phyloP scores from a whole-genome alignment of 208 protist species.

The Eutreptiella sp. region DNA sequence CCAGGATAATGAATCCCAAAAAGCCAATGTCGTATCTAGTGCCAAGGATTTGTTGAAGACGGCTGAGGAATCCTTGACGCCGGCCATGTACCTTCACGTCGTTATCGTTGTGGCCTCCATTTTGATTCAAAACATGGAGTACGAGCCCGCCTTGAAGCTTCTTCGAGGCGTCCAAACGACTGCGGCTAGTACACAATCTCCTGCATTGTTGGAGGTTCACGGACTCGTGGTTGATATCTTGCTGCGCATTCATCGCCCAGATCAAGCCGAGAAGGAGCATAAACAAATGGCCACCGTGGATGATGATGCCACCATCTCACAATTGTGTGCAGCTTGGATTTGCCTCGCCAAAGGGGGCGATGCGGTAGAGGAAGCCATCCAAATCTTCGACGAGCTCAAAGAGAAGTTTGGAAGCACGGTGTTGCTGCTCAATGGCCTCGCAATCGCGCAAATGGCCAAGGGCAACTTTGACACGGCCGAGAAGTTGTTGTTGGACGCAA shows the following conservation, averaged over 20 bases:
- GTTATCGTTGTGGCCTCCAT: conserved; percentile 52
- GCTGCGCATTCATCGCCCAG: conserved; percentile 57
- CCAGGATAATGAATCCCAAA: background rate
- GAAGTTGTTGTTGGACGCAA: conserved; percentile 56
- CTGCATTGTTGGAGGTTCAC: conserved; percentile 52
- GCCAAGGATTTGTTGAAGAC: conserved; percentile 14
- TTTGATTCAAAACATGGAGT: conserved; percentile 44
- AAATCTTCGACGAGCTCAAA: conserved; percentile 59
- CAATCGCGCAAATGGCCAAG: conserved; percentile 58
- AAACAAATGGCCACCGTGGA: conserved; percentile 66
- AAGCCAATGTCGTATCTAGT: background rate
- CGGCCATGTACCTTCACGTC: conserved; percentile 22
- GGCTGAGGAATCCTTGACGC: conserved; percentile 31
- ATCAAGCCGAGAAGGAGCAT: conserved; percentile 59
- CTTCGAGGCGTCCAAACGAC: conserved; percentile 49
- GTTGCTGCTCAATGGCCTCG: conserved; percentile 60
- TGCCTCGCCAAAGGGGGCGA: conserved; percentile 45
- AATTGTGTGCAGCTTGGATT: conserved; percentile 58
- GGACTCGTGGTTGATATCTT: conserved; percentile 54
- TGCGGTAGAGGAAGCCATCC: conserved; percentile 44
- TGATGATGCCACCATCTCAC: conserved; percentile 62
- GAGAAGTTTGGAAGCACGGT: conserved; percentile 60
- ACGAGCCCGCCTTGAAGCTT: conserved; percentile 47
- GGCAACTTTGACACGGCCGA: conserved; percentile 55
- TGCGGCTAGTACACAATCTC: conserved; percentile 28